Evolutionary conservation across 2,329 filamentous ascomycete species (phyloP).

Genomic region (Beauveria sp.): DNA sequence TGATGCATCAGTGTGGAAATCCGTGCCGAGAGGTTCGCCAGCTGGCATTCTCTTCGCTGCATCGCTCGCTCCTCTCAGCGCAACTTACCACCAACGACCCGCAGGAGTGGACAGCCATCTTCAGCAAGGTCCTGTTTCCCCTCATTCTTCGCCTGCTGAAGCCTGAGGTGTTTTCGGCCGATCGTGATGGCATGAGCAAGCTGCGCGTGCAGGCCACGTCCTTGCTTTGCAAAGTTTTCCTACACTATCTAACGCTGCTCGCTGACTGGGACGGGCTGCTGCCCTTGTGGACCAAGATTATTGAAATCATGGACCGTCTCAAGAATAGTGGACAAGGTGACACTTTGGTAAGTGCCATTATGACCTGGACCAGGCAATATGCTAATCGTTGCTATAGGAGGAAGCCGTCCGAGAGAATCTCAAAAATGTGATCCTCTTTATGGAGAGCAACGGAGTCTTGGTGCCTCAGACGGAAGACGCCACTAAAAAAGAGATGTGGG

Average conservation of each 20-base stretch:
- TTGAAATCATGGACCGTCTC: slow-evolving; percentile 89
- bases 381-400: slow-evolving; percentile 47
- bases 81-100: slow-evolving; percentile 78
- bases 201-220: slow-evolving; percentile 88
- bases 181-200: slow-evolving; percentile 89
- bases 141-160: slow-evolving; percentile 81
- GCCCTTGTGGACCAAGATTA: slow-evolving; percentile 83
- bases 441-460: slow-evolving; percentile 82
- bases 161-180: slow-evolving; percentile 87
- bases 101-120: slow-evolving; percentile 91
- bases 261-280: slow-evolving; percentile 83
- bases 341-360: slow-evolving; percentile 57
- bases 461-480: slow-evolving; percentile 57
- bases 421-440: slow-evolving; percentile 93
- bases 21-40: slow-evolving; percentile 89
- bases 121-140: slow-evolving; percentile 87
- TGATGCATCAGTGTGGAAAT: slow-evolving; percentile 88
- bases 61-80: slow-evolving; percentile 76
- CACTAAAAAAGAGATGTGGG: slow-evolving; percentile 49
- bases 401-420: slow-evolving; percentile 92
- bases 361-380: neutral
- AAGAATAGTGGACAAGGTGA: slow-evolving; percentile 95
- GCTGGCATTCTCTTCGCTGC: slow-evolving; percentile 77
- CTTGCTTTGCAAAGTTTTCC: slow-evolving; percentile 86
- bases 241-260: slow-evolving; percentile 83